These are phyloP conservation scores for Crithidia mellificae DNA, from an alignment of 208 protist species.

Conservation along the genomic window DNA sequence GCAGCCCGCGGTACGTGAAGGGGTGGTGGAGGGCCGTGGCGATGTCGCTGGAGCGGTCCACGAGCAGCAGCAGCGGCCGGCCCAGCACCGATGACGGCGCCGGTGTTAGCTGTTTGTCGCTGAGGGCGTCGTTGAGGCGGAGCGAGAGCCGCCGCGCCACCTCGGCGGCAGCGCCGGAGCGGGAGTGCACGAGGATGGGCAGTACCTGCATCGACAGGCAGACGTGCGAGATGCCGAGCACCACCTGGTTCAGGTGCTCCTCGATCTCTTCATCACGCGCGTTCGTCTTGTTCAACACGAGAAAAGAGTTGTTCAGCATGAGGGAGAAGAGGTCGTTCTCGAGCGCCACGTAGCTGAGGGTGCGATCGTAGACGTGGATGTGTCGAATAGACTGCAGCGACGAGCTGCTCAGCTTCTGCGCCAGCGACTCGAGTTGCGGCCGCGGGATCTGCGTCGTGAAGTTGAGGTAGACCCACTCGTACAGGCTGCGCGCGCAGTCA, in stretches of 20 bases:
- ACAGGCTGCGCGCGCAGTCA: slow-evolving; percentile 76
- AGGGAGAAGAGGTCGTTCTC: slow-evolving; percentile 87
- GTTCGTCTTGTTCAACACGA: slow-evolving; percentile 67
- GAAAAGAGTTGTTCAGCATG: slow-evolving; percentile 75
- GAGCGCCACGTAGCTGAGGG: slow-evolving; percentile 83
- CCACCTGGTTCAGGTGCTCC: slow-evolving; percentile 66
- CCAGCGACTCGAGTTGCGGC: slow-evolving; percentile 68
- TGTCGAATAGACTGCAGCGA: slow-evolving; percentile 69
- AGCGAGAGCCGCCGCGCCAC: slow-evolving; percentile 71
- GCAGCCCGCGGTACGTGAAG: slow-evolving; percentile 86
- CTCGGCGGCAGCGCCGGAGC: slow-evolving; percentile 76
- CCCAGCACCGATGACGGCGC: slow-evolving; percentile 59
- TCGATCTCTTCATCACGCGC: slow-evolving; percentile 73
- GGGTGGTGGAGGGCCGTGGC: slow-evolving; percentile 86
- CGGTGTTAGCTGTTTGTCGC: slow-evolving; percentile 65
- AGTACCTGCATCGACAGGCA: slow-evolving; percentile 80
- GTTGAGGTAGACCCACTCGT: slow-evolving; percentile 90
- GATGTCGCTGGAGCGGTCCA: slow-evolving; percentile 81
- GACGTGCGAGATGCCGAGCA: slow-evolving; percentile 80
- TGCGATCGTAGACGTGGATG: slow-evolving; percentile 85
- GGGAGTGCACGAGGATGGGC: slow-evolving; percentile 82
- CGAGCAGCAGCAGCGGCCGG: slow-evolving; percentile 81
- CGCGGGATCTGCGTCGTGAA: slow-evolving; percentile 82
- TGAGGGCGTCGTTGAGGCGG: slow-evolving; percentile 72
- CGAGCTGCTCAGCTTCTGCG: slow-evolving; percentile 52